Conservation (phyloP, 495 filamentous ascomycete genomes). For the Barbatosphaeria neglecta region DNA sequence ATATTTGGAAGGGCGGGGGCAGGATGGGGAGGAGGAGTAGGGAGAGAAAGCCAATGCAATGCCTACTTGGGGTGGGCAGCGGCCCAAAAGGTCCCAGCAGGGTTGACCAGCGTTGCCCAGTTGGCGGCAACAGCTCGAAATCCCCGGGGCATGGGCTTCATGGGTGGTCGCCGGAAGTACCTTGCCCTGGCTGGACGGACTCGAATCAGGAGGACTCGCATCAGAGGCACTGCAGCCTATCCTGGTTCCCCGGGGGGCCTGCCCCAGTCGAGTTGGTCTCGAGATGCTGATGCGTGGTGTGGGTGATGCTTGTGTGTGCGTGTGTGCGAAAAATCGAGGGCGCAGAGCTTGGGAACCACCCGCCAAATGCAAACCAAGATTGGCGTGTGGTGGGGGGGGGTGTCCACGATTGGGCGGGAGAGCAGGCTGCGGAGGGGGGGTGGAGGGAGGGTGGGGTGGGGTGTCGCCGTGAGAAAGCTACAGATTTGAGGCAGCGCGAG, state of each 20-base stretch:
- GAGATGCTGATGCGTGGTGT: not conserved
- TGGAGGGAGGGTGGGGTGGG: not conserved
- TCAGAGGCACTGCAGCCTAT: not conserved
- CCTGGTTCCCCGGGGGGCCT: not conserved
- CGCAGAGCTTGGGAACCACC: not conserved
- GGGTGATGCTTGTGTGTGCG: not conserved
- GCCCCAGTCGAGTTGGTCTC: not conserved
- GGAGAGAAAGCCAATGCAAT: too few species aligned
- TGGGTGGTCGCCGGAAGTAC: not conserved
- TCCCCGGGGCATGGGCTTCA: too few species aligned
- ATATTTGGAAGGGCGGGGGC: not conserved
- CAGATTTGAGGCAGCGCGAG: not conserved
- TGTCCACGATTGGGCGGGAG: not conserved
- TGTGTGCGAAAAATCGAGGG: not conserved
- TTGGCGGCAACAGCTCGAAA: too few species aligned
- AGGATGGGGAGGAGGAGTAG: too few species aligned
- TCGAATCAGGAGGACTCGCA: too few species aligned
- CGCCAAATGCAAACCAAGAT: not conserved
- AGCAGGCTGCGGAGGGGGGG: not conserved
- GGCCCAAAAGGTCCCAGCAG: too few species aligned
- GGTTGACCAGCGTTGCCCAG: too few species aligned
- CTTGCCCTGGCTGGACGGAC: not conserved
- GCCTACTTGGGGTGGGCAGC: too few species aligned
- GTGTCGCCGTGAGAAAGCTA: not conserved
- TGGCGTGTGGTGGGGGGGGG: conserved; percentile 1